Evolutionary conservation across 441 rosid genomes (phyloP), one percentile per base, ranked within the genome.

Genomic region (Erysimum pusillum): DNA sequence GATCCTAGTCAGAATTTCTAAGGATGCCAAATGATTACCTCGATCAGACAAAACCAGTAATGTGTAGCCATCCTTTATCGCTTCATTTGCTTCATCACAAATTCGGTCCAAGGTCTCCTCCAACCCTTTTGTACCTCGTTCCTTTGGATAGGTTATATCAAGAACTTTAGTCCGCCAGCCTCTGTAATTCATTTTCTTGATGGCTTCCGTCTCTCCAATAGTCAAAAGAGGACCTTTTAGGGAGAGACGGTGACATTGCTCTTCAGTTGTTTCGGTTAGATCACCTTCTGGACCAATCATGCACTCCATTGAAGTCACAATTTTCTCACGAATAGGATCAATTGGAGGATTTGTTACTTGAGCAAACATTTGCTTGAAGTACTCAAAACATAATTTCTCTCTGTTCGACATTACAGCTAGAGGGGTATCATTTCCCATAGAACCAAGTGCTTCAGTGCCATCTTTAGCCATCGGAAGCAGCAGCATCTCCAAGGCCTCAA

Each of bases 271-370:
- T 86, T 97, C 99, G 0, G 99, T 97, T 72, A 97, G 87, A 83
- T 93, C 99, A 64, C 99, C 99, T 85, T 97, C 99, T 44, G 99
- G 99, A 64, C 99, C 99, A 69, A 97, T 85, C 99, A 97, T 97
- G 91, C 99, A 97, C 78, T 94, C 96, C 99, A 88, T 94, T 44
- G 99, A 97, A 65, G 99, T 97, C 51, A 97, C 99, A 67, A 97
- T 97, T 86, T 97, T 94, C 89, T 97, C 99, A 72, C 99, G 89
- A 45, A 97, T 97, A 48, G 99, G 99, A 84, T 97, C 99, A 34
- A 97, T 97, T 22, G 99, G 99, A 62, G 99, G 99, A 72, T 97
- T 97, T 52, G 99, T 97, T 57, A 97, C 99, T 88, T 97, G 99
- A 77, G 99, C 99, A 86, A 97, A 97, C 99, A 97, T 94, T 85